Evolutionary conservation across 129 eudicot genomes (phyloP).

Genomic region (Artemisia annua): DNA sequence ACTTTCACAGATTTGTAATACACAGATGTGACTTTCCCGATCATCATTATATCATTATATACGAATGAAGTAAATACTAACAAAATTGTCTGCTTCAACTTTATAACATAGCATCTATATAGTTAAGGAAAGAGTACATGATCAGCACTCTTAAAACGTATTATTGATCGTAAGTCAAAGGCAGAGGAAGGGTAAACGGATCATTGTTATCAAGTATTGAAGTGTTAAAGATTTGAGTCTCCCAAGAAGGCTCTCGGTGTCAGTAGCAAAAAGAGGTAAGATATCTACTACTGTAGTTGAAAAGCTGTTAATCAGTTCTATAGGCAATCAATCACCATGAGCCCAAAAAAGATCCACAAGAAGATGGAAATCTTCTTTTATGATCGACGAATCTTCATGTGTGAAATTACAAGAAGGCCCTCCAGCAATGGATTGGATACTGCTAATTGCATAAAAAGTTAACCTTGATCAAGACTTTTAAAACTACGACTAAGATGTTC

Average conservation of each 20-base stretch:
- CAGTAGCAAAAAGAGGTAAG: constrained; percentile 42
- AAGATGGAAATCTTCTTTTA: constrained; percentile 56
- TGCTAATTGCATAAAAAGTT: not conserved
- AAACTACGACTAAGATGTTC: too few species aligned
- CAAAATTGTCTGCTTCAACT: too few species aligned
- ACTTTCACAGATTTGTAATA: too few species aligned
- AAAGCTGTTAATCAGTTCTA: constrained; percentile 46
- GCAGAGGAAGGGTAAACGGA: constrained; percentile 22
- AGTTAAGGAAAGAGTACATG: not conserved
- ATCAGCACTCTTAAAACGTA: too few species aligned
- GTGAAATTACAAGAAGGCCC: constrained; percentile 75
- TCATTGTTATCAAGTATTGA: constrained; percentile 20
- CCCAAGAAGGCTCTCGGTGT: too few species aligned
- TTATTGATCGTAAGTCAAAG: constrained; percentile 55
- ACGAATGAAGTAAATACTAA: too few species aligned
- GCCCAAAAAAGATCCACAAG: constrained; percentile 66
- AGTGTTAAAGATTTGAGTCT: constrained; percentile 25
- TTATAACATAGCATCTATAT: too few species aligned
- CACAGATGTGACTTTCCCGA: too few species aligned
- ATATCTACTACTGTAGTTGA: constrained; percentile 31
- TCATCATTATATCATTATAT: too few species aligned
- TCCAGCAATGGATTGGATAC: constrained; percentile 33
- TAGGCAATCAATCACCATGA: constrained; percentile 64
- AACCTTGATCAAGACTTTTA: not conserved
- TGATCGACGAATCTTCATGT: constrained; percentile 42